Conservation (phyloP, 257 asterid genomes). For the Primulina eburnea region DNA sequence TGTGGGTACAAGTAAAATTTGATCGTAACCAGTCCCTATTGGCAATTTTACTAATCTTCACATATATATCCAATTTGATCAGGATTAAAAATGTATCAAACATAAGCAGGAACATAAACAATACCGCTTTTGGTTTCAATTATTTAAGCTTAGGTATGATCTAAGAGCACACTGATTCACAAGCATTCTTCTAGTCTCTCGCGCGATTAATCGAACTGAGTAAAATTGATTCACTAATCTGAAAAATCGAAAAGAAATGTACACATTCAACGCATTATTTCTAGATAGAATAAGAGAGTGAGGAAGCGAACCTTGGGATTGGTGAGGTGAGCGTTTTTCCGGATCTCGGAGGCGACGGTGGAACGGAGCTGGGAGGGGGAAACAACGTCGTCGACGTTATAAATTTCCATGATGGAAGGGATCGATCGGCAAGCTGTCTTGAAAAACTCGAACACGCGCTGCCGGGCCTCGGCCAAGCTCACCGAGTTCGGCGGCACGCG, state of each 20-base stretch:
- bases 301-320: conserved; percentile 62
- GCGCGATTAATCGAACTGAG: too few relatives aligned
- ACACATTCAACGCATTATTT: neutral
- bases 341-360: conserved; percentile 58
- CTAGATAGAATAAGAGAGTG: neutral
- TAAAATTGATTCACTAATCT: too few relatives aligned
- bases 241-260: too few relatives aligned
- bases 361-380: conserved; percentile 72
- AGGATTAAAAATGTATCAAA: too few relatives aligned
- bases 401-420: conserved; percentile 74
- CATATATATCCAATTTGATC: too few relatives aligned
- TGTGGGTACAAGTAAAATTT: too few relatives aligned
- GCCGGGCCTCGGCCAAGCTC: conserved; percentile 65
- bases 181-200: too few relatives aligned
- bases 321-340: conserved; percentile 66
- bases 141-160: too few relatives aligned
- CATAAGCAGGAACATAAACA: too few relatives aligned
- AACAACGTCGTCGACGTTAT: conserved; percentile 68
- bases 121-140: too few relatives aligned
- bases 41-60: too few relatives aligned
- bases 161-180: neutral
- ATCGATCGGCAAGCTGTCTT: conserved; percentile 83
- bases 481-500: conserved; percentile 79
- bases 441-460: conserved; percentile 75
- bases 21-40: neutral